These are phyloP conservation scores for Acanthamoeba castellanii DNA, from an alignment of 208 protist species.

Conservation along the genomic window DNA sequence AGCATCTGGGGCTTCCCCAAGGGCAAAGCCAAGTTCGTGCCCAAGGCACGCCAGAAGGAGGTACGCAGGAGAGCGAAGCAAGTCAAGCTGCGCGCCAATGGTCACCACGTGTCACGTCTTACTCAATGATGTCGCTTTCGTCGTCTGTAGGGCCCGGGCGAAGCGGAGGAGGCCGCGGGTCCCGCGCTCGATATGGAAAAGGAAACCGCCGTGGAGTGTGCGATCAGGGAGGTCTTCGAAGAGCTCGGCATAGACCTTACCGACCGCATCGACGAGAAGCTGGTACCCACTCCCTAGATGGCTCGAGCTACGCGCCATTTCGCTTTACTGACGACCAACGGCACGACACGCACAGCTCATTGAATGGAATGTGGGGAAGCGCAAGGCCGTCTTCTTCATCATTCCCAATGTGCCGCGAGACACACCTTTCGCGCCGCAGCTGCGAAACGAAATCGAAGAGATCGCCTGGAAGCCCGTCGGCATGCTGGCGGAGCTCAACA, in stretches of 20 bases:
- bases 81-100: too few relatives aligned
- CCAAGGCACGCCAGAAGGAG: conserved; percentile 1
- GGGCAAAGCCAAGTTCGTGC: conserved; percentile 51
- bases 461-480: conserved; percentile 35
- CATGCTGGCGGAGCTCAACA: not conserved
- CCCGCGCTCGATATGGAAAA: conserved; percentile 35
- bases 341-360: not conserved
- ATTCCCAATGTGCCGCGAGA: conserved; percentile 3
- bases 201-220: conserved; percentile 8
- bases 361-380: conserved; percentile 45
- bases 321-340: not conserved
- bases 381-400: conserved; percentile 33
- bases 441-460: conserved; percentile 49
- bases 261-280: conserved; percentile 21
- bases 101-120: too few relatives aligned
- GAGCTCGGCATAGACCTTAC: conserved; percentile 39
- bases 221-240: conserved; percentile 19
- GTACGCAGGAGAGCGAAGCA: not conserved
- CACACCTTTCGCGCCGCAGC: conserved; percentile 24
- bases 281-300: not conserved
- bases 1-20: conserved; percentile 48
- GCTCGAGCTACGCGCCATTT: too few relatives aligned
- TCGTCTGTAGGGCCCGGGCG: not conserved
- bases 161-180: not conserved
- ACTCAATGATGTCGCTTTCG: too few relatives aligned